These are phyloP conservation scores for Didymella glomerata DNA, from an alignment of 2,329 filamentous ascomycete species.

Conservation along the genomic window DNA sequence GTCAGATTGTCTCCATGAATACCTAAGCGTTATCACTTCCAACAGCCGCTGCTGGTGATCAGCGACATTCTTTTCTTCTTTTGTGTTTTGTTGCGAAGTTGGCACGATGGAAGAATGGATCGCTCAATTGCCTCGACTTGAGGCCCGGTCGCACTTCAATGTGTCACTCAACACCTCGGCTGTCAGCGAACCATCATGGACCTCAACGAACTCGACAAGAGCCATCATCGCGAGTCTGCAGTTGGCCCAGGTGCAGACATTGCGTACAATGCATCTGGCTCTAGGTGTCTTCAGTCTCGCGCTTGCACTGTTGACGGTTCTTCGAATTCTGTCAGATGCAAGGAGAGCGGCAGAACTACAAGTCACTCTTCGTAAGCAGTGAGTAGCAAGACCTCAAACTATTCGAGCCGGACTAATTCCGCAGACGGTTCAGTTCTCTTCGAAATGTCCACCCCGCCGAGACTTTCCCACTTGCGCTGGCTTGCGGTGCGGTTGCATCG, in stretches of 20 bases:
- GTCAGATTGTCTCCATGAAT: constrained; percentile 50
- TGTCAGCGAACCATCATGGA: constrained; percentile 42
- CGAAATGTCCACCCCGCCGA: constrained; percentile 52
- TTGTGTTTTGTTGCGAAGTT: constrained; percentile 40
- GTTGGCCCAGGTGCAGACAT: constrained; percentile 49
- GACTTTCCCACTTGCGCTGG: constrained; percentile 52
- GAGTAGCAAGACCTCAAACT: constrained; percentile 15
- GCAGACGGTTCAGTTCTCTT: constrained; percentile 48
- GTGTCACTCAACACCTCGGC: constrained; percentile 47
- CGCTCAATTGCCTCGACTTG: constrained; percentile 41
- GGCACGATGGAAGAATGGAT: constrained; percentile 52
- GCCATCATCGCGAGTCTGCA: constrained; percentile 47
- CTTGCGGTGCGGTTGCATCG: constrained; percentile 49
- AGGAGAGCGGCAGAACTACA: constrained; percentile 46
- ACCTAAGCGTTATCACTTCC: constrained; percentile 42
- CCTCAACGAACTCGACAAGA: constrained; percentile 42
- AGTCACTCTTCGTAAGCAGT: constrained; percentile 46
- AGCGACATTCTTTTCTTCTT: constrained; percentile 47
- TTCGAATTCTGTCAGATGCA: constrained; percentile 51
- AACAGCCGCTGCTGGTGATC: constrained; percentile 53
- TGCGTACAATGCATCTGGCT: constrained; percentile 52
- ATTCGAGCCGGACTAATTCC: constrained; percentile 21
- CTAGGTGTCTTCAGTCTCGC: constrained; percentile 51
- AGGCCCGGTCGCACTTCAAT: constrained; percentile 51
- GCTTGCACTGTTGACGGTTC: constrained; percentile 47